Evolutionary conservation across 352 stramenopile genomes (phyloP), one percentile per base, ranked within the genome.

Genomic region (Phytophthora kernoviae): DNA sequence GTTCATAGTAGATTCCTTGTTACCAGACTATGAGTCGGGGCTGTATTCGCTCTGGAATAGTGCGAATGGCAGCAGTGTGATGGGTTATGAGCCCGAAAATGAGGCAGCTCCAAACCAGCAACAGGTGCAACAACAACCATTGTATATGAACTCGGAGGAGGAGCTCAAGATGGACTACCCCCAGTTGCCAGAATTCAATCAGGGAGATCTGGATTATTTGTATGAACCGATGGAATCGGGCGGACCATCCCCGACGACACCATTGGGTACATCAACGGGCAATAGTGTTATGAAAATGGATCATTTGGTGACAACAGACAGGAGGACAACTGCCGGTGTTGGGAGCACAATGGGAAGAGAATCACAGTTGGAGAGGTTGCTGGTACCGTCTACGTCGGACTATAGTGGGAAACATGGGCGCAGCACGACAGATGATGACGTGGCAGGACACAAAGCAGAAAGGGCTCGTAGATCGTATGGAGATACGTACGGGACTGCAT

Each of bases 131-230:
- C 62, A 71, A n/a, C 34, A 47, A 5, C 44, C 65, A 15, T 32
- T 81, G 22, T 81, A 81, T 48, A 64, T 81, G 53, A 36, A 52
- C 3, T 44, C 65, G n/a, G 80, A 90, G 30, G 83, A 90, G 26
- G 83, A 92, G 54, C 46, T 90, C 10, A 89, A 88, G 62, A 85
- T 91, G 68, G 82, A 87, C 5, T 93, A 91, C 50, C 64, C 77
- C 14, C 74, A 84, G 32, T 52, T 93, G 11, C 46, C 75, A 0
- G 81, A 91, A 47, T 75, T 93, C 56, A 89, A 88, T 63, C 81
- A 91, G 39, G 68, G 67, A 21, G 84, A 93, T 44, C 64, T 93
- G 49, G 81, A 93, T 46, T 91, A 90, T 60, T 57, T 93, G 22
- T 88, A 81, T 53, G 79, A 75, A 8, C 54, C 81, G 7, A 86